Evolutionary conservation across 2,329 filamentous ascomycete genomes (phyloP).

Genomic region (Coccinonectria pachysandricola): DNA sequence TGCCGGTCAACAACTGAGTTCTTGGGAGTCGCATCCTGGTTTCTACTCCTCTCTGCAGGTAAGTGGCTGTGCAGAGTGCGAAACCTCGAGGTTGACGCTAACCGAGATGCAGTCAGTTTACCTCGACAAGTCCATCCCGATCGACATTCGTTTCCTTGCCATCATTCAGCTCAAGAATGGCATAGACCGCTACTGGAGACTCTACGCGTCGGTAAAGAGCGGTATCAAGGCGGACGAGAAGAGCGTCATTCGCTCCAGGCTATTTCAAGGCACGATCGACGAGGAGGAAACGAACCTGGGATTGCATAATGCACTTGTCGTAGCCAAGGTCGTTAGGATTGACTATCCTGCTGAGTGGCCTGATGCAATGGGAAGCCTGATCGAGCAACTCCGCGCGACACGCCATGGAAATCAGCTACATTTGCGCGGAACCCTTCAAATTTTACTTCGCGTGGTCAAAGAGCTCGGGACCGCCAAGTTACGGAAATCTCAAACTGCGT

Average conservation of each 20-base stretch:
- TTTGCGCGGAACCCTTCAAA: slow-evolving; percentile 61
- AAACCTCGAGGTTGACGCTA: too few species aligned
- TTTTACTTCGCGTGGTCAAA: slow-evolving; percentile 80
- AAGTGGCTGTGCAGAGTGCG: slow-evolving; percentile 11
- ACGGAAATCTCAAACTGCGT: slow-evolving; percentile 59
- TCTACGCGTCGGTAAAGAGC: slow-evolving; percentile 45
- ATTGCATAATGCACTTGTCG: slow-evolving; percentile 76
- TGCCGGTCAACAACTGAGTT: slow-evolving; percentile 57
- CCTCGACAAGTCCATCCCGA: slow-evolving; percentile 65
- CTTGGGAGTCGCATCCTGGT: slow-evolving; percentile 57
- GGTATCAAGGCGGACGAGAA: slow-evolving; percentile 69
- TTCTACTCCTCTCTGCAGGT: slow-evolving; percentile 64
- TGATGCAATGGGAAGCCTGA: slow-evolving; percentile 48
- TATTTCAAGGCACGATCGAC: slow-evolving; percentile 66
- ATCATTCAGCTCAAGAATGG: slow-evolving; percentile 95
- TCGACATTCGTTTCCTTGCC: slow-evolving; percentile 75
- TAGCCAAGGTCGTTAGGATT: slow-evolving; percentile 79
- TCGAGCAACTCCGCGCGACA: slow-evolving; percentile 48
- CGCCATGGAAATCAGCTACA: slow-evolving; percentile 49
- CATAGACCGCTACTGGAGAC: slow-evolving; percentile 86
- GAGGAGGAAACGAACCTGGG: slow-evolving; percentile 69
- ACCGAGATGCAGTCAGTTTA: slow-evolving; percentile 56
- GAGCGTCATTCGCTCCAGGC: slow-evolving; percentile 58
- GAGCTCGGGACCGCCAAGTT: slow-evolving; percentile 76
- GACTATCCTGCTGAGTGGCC: slow-evolving; percentile 87